phyloP scores from a whole-genome alignment of 2,329 filamentous ascomycete species.

The Xylariaceae sp. region DNA sequence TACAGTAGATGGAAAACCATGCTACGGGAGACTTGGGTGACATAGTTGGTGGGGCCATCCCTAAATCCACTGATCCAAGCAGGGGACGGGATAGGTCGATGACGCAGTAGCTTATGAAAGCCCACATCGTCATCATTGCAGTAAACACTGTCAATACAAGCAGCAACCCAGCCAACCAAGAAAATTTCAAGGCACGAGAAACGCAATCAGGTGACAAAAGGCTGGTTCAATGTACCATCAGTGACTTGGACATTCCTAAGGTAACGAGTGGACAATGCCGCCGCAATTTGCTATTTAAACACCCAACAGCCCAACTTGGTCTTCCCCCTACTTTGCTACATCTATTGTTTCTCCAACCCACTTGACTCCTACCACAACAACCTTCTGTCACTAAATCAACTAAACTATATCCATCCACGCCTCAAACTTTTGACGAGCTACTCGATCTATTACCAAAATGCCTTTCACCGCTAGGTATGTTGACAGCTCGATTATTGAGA shows the following conservation, averaged over 20 bases:
- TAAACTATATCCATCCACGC: neutral
- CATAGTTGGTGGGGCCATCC: too few relatives aligned
- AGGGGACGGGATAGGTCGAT: too few relatives aligned
- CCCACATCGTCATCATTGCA: slow-evolving; percentile 25
- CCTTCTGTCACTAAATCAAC: too few relatives aligned
- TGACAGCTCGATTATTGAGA: neutral
- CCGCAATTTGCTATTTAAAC: slow-evolving; percentile 23
- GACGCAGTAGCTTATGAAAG: slow-evolving; percentile 24
- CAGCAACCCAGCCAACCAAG: slow-evolving; percentile 24
- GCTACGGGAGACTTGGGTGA: too few relatives aligned
- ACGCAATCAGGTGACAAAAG: slow-evolving; percentile 22
- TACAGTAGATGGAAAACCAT: too few relatives aligned
- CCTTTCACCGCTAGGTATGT: slow-evolving; percentile 65
- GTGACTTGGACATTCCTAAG: slow-evolving; percentile 14
- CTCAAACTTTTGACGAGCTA: neutral
- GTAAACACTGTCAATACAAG: slow-evolving; percentile 4
- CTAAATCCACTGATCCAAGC: too few relatives aligned
- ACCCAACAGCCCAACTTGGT: slow-evolving; percentile 4
- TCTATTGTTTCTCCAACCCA: neutral
- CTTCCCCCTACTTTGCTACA: slow-evolving; percentile 3
- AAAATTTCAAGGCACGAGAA: slow-evolving; percentile 16
- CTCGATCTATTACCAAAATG: slow-evolving; percentile 48
- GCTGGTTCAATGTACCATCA: slow-evolving; percentile 11
- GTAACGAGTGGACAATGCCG: slow-evolving; percentile 14
- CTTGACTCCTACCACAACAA: neutral